Evolutionary conservation across 2,329 filamentous ascomycete genomes (phyloP).

Genomic region (Aspergillus sp.): DNA sequence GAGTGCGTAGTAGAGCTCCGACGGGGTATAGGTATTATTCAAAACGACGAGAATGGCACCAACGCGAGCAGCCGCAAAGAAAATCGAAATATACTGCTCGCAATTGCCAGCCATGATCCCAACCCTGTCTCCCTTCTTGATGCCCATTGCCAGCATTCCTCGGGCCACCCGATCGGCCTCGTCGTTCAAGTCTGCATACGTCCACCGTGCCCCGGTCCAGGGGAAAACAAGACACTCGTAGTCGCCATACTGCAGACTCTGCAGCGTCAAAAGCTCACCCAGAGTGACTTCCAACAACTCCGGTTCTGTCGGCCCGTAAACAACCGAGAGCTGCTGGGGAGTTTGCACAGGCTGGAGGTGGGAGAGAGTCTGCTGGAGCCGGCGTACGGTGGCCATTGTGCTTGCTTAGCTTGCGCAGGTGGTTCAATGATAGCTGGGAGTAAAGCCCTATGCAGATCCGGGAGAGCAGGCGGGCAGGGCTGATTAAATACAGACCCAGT

Average conservation of each 20-base stretch:
- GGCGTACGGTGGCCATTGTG: constrained; percentile 29
- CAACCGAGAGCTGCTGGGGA: constrained; percentile 50
- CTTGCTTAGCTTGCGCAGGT: neutral
- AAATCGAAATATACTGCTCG: constrained; percentile 62
- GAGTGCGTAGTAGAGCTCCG: constrained; percentile 70
- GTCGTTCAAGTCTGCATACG: constrained; percentile 64
- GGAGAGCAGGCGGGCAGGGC: neutral
- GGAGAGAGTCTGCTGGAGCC: constrained; percentile 32
- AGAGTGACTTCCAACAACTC: constrained; percentile 71
- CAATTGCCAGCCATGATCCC: constrained; percentile 71
- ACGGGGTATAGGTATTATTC: constrained; percentile 78
- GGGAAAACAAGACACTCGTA: constrained; percentile 71
- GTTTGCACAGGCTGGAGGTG: constrained; percentile 24
- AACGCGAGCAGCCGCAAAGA: constrained; percentile 68
- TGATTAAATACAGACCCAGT: constrained; percentile 11
- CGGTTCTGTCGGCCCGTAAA: constrained; percentile 68
- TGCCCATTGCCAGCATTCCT: constrained; percentile 66
- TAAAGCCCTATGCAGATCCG: neutral
- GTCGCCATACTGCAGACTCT: constrained; percentile 64
- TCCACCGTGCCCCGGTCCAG: constrained; percentile 75
- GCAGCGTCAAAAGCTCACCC: constrained; percentile 69
- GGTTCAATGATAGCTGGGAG: neutral
- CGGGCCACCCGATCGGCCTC: constrained; percentile 63
- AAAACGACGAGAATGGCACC: constrained; percentile 72
- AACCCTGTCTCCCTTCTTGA: constrained; percentile 67